Base-by-base conservation (phyloP, 768 basidiomycete genomes). In the Leccinum aurantiacum region DNA sequence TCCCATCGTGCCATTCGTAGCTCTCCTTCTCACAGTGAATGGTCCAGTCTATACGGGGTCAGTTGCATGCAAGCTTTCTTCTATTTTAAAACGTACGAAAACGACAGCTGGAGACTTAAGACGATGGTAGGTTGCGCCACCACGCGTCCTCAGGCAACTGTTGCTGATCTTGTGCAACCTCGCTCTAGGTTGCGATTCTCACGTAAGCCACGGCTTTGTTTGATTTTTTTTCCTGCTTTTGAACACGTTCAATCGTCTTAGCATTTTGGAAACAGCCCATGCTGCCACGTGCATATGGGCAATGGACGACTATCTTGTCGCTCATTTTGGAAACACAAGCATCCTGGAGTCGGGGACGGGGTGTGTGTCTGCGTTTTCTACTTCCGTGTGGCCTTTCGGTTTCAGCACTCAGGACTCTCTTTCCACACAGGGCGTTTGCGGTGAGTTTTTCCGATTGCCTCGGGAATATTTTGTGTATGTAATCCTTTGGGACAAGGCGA, bases 371-470 rank as follows among this genome's bases (percentile, higher is more conserved):
- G 38, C 38, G 37, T 17, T 38, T 8, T 38, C 38, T 38, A 38
- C 38, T 38, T 17, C 8, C 17, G 17, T 38, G 17, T 46, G 10
- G 81, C 80, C 61, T 84, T 83, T 96, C 17, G 38, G 38, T 41
- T 41, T 17, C 15, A 17, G 10, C 7, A 41, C 38, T 41, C n/a
- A 41, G 15, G 14, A 37, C 8, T 17, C 17, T 41, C 38, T 44
- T 44, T 19, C 41, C 9, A 44, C 41, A 41, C 41, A 44, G 41
- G n/a, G 41, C 41, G n/a, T 44, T 44, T 19, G 41, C 41, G n/a
- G 41, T 44, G n/a, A 44, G 41, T 44, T 44, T 5, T 44, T 44
- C n/a, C 41, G n/a, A 19, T 10, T 19, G n/a, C 41, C 9, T 44
- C 0, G n/a, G 41, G n/a, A 44, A n/a, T 1, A 2, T 19, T 11